phyloP scores from a whole-genome alignment of 192 early-diverging fungal genomes.

The Backusella mclennaniae region DNA sequence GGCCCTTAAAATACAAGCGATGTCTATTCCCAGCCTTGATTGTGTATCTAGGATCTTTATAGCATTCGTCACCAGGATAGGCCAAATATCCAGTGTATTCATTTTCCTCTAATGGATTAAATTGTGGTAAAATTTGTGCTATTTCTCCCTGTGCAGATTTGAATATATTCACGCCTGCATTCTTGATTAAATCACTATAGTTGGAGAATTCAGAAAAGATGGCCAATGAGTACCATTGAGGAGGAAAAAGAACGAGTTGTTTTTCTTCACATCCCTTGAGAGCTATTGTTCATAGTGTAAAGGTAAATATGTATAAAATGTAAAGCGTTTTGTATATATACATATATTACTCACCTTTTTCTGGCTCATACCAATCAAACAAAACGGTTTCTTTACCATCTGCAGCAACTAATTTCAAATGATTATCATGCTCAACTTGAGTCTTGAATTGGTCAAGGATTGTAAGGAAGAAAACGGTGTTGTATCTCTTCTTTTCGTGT shows the following conservation, averaged over 20 bases:
- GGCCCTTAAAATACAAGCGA: conserved; percentile 18
- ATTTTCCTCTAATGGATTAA: neutral
- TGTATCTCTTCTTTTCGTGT: conserved; percentile 54
- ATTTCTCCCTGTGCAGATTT: conserved; percentile 6
- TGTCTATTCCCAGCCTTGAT: conserved; percentile 11
- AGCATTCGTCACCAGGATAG: conserved; percentile 31
- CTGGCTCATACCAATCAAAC: conserved; percentile 69
- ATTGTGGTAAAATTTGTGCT: conserved; percentile 23
- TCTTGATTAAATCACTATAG: conserved; percentile 6
- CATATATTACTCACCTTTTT: conserved; percentile 36
- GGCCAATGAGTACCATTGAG: conserved; percentile 34
- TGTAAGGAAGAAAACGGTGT: conserved; percentile 68
- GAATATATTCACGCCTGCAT: conserved; percentile 25
- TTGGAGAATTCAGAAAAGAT: neutral
- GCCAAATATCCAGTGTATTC: conserved; percentile 19
- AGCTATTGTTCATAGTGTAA: neutral
- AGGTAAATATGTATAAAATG: neutral
- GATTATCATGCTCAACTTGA: conserved; percentile 17
- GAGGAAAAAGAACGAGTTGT: conserved; percentile 29
- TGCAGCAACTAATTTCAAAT: conserved; percentile 31
- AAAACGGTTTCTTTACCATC: conserved; percentile 62
- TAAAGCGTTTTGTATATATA: neutral
- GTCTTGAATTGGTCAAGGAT: conserved; percentile 41
- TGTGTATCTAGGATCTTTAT: neutral
- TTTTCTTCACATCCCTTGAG: conserved; percentile 11